Conservation (phyloP, 768 basidiomycete species). For the Amylocystis lapponica region DNA sequence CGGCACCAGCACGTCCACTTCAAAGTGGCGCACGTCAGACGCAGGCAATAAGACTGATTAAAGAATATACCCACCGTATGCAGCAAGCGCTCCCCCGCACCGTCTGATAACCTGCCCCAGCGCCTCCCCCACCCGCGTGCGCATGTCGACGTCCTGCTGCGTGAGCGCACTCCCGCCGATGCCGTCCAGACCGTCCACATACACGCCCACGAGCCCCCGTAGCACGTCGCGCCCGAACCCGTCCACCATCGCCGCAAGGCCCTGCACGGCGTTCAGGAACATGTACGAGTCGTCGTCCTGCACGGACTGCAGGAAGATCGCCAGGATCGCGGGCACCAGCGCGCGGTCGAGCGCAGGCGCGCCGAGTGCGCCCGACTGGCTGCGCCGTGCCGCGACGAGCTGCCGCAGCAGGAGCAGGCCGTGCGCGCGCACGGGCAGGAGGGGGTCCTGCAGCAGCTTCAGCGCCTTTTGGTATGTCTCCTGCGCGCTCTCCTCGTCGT, state of each 20-base stretch:
- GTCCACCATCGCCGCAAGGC: slow-evolving; percentile 82
- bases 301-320: slow-evolving; percentile 78
- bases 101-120: slow-evolving; percentile 69
- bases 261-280: slow-evolving; percentile 88
- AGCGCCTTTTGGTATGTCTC: slow-evolving; percentile 83
- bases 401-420: slow-evolving; percentile 80
- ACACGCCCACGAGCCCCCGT: slow-evolving; percentile 57
- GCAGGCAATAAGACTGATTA: neutral
- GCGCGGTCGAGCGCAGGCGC: slow-evolving; percentile 44
- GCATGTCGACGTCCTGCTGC: slow-evolving; percentile 64
- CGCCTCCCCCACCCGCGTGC: slow-evolving; percentile 81
- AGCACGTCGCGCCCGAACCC: slow-evolving; percentile 70
- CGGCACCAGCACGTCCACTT: slow-evolving; percentile 71
- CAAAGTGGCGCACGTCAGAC: slow-evolving; percentile 1
- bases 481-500: slow-evolving; percentile 40
- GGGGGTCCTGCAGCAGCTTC: slow-evolving; percentile 82
- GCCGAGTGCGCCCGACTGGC: slow-evolving; percentile 1
- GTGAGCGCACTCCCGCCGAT: slow-evolving; percentile 40
- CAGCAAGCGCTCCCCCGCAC: slow-evolving; percentile 61
- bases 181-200: slow-evolving; percentile 49
- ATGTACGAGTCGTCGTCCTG: slow-evolving; percentile 96
- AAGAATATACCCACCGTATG: slow-evolving; percentile 53
- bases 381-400: slow-evolving; percentile 46
- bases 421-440: slow-evolving; percentile 91
- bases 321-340: slow-evolving; percentile 75